Conservation (phyloP, 176 grass and related monocot genomes). For the Oryza meyeriana region DNA sequence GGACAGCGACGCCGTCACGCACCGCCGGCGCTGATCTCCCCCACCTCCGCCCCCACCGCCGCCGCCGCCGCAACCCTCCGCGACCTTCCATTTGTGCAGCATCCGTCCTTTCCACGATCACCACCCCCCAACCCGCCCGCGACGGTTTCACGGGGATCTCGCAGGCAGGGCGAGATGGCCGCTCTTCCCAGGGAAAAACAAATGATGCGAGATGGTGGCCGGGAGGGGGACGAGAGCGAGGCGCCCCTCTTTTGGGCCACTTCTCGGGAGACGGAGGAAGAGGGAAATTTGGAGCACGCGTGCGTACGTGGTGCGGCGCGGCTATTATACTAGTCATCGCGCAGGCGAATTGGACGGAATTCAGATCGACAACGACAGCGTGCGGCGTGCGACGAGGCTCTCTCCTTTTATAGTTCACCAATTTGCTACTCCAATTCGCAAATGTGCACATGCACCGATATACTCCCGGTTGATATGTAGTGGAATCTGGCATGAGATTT, state of each 20-base stretch:
- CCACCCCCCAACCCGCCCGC: neutral
- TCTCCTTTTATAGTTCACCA: too few relatives aligned
- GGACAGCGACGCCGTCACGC: conserved; percentile 50
- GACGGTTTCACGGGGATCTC: conserved; percentile 37
- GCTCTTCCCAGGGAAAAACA: neutral
- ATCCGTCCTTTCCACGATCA: conserved; percentile 9
- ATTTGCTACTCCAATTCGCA: neutral
- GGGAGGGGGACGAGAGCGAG: neutral
- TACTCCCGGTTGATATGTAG: neutral
- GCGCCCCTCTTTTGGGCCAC: conserved; percentile 10
- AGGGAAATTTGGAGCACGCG: neutral
- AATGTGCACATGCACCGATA: neutral
- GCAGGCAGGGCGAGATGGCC: conserved; percentile 4
- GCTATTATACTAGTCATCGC: neutral
- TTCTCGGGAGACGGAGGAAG: conserved; percentile 13
- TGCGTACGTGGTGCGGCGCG: neutral
- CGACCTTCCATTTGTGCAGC: conserved; percentile 50
- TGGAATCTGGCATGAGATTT: neutral
- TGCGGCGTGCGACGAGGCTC: neutral
- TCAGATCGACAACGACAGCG: neutral
- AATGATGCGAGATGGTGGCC: conserved; percentile 9
- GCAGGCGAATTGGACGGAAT: neutral
- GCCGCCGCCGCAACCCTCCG: conserved; percentile 8
- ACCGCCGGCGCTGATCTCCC: conserved; percentile 36
- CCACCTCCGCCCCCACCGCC: neutral